Evolutionary conservation across 768 basidiomycete species (phyloP).

Genomic region (Nidularia sp.): DNA sequence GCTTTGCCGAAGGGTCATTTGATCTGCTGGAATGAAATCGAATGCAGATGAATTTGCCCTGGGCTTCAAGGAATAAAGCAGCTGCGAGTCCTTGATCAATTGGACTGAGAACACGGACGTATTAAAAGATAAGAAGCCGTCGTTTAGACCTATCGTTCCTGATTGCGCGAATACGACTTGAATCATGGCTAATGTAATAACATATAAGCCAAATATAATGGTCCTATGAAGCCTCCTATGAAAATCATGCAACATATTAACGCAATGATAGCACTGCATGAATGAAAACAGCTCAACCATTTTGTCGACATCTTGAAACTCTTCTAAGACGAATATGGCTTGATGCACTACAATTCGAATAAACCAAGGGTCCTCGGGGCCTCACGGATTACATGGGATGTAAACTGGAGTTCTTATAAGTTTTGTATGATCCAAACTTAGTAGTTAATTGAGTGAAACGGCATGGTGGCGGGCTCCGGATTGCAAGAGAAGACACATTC

Average conservation of each 20-base stretch:
- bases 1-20: slow-evolving; percentile 41
- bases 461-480: too few species aligned
- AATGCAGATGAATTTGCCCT: slow-evolving; percentile 28
- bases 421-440: too few species aligned
- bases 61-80: slow-evolving; percentile 45
- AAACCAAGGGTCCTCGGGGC: too few species aligned
- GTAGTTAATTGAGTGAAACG: too few species aligned
- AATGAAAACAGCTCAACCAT: too few species aligned
- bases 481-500: too few species aligned
- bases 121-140: slow-evolving; percentile 45
- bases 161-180: slow-evolving; percentile 16
- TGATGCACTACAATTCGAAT: too few species aligned
- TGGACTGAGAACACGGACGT: slow-evolving; percentile 40
- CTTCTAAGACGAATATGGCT: too few species aligned
- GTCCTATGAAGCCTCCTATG: background rate
- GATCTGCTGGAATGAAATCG: slow-evolving; percentile 49
- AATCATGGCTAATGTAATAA: background rate
- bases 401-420: too few species aligned
- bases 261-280: background rate
- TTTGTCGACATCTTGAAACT: too few species aligned
- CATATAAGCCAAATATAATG: background rate
- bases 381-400: too few species aligned
- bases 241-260: background rate
- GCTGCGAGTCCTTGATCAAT: slow-evolving; percentile 54
- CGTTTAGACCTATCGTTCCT: slow-evolving; percentile 35